Evolutionary conservation across 495 filamentous ascomycete species (phyloP).

Genomic region (Penicillium taxi): DNA sequence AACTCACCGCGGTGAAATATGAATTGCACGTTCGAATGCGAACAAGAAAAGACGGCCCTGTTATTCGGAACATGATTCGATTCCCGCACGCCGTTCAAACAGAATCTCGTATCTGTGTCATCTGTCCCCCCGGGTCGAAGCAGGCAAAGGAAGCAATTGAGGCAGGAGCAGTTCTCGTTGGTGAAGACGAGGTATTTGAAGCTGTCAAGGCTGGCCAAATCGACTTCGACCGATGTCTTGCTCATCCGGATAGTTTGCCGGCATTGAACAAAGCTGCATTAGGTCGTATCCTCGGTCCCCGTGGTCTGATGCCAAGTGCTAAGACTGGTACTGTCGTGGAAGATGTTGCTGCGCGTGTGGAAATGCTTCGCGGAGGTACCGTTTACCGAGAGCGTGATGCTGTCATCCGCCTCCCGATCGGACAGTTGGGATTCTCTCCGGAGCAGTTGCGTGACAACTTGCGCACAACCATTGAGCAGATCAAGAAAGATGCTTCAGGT

Average conservation of each 20-base stretch:
- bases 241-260: constrained; percentile 66
- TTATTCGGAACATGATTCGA: constrained; percentile 76
- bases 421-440: constrained; percentile 84
- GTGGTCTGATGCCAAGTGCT: constrained; percentile 80
- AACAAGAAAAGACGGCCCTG: constrained; percentile 71
- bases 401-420: constrained; percentile 79
- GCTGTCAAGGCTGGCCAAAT: constrained; percentile 64
- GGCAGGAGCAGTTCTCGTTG: constrained; percentile 72
- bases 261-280: constrained; percentile 69
- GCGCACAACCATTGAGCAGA: constrained; percentile 60
- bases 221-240: constrained; percentile 83
- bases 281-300: constrained; percentile 76
- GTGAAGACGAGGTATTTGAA: constrained; percentile 79
- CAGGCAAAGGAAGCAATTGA: constrained; percentile 58
- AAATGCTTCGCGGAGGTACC: constrained; percentile 71
- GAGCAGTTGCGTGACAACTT: constrained; percentile 81
- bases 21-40: constrained; percentile 74
- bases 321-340: constrained; percentile 84
- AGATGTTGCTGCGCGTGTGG: constrained; percentile 60
- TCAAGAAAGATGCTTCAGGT: constrained; percentile 67
- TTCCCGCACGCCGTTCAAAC: constrained; percentile 85
- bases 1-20: constrained; percentile 69
- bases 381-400: constrained; percentile 81
- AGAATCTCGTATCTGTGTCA: constrained; percentile 76
- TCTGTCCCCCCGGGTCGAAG: constrained; percentile 70